A percentile compares a stretch with the other conserved stretches of the same genome.
These are phyloP conservation scores for Yamagishiella unicocca DNA, from an alignment of 139 green algal species.

Conservation along the genomic window DNA sequence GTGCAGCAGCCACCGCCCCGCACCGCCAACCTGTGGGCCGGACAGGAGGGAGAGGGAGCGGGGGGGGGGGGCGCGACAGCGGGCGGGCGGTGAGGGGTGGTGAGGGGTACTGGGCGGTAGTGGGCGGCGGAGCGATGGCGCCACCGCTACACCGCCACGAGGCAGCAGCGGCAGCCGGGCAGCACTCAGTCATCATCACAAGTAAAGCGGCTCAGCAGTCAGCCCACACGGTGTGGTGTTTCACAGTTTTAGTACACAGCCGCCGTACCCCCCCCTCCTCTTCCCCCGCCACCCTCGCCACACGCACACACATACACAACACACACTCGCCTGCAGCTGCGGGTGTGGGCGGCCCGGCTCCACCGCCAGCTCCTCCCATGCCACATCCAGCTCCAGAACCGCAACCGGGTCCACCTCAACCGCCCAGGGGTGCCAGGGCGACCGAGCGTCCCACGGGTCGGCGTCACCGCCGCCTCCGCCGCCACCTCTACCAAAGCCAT, in stretches of 20 bases:
- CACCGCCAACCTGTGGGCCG: background rate
- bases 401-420: constrained; percentile 31
- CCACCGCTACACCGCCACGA: too few relatives aligned
- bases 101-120: background rate
- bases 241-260: background rate
- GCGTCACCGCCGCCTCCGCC: background rate
- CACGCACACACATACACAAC: background rate
- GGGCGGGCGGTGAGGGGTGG: background rate
- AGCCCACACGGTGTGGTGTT: too few relatives aligned
- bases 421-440: constrained; percentile 80
- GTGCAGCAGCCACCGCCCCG: constrained; percentile 45
- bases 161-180: too few relatives aligned
- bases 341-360: background rate
- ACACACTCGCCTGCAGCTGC: background rate
- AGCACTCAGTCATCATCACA: too few relatives aligned
- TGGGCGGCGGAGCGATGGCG: too few relatives aligned
- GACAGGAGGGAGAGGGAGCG: background rate
- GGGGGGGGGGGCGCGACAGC: background rate
- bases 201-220: too few relatives aligned
- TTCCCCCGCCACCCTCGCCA: background rate
- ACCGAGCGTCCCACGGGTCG: constrained; percentile 71
- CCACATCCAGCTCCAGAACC: constrained; percentile 34
- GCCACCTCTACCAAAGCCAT: background rate
- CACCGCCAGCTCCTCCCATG: constrained; percentile 11
- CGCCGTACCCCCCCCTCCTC: background rate